Base-by-base conservation (phyloP, 2,329 filamentous ascomycete species). In the Fusarium sp. region DNA sequence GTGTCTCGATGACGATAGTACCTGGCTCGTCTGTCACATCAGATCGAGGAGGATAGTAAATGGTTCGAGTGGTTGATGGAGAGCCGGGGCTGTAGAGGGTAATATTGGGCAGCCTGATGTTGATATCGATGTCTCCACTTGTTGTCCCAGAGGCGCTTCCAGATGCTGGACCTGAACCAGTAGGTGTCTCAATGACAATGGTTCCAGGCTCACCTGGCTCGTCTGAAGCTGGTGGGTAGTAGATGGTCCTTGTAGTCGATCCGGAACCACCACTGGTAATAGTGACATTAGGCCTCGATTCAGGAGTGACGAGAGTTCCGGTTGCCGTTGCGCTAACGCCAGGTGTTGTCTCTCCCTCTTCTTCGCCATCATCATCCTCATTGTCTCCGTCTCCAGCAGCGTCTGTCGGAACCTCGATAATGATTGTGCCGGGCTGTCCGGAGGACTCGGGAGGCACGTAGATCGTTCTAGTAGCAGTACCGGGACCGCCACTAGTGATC, bases 181-280 rank as follows among this genome's bases (percentile, higher is more conserved):
- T 26, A 3, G 64, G 64, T 2, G 57, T 63, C 5, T 67, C 45
- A 2, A 67, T 34, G 0, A 67, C 6, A 4, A 67, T 26, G 1
- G 64, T 68, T 4, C 58, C 63, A 3, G 31, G 49, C 1, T 48
- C 49, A 7, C n/a, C 38, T 1, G 46, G 44, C 0, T 10, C 38
- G 7, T 50, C 34, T 6, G 39, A 56, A 0, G 44, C 56, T n/a
- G 59, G 39, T 1, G 62, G 52, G 4, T 22, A 38, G 10, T 58
- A 64, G 3, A 49, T 18, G 1, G 63, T 65, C 3, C 34, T 39
- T 6, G 28, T 38, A 3, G 50, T 36, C 24, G 55, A 55, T 2
- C 17, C 48, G 5, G 54, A 24, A 10, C 36, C 57, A n/a, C 31
- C 48, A 0, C 15, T 43, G 14, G 40, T 20, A 11, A 63, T 34